Evolutionary conservation across 345 rosid species (phyloP), one percentile per base, ranked within the genome.

Genomic region (Brassica cretica): DNA sequence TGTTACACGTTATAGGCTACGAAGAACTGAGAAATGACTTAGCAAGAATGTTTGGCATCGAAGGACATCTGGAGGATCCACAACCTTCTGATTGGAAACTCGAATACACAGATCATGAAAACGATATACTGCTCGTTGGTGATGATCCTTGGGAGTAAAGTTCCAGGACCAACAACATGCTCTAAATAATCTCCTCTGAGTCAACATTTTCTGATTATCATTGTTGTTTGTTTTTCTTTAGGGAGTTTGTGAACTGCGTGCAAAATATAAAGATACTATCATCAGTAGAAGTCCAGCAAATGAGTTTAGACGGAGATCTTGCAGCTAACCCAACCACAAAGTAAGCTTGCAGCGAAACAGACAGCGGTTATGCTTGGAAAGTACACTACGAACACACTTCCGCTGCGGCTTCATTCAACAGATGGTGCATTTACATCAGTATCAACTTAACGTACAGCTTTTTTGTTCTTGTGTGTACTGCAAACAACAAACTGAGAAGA

Each of bases 121-220:
- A 93, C 59, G 98, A 93, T 76, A 91, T 95, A 67, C 78, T 95
- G 62, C 99, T 93, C 24, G 97, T 93, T 55, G 99, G 99, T 2
- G 99, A 95, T 66, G 98, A 95, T 80, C 99, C 99, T 41, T 95
- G 99, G 98, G 97, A 95, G 99, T 91, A 90, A 84, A 27, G 98
- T 86, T 64, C 15, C 58, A 27, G 30, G 30, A 27, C 30, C 30
- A 27, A 27, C 30, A 27, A 27, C 30, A 27, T 27, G 30, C 30
- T 27, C 30, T 27, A 27, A 27, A 27, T 27, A 27, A 27, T 27
- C 30, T 27, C 30, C 30, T 27, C 30, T 27, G 30, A 3, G 30
- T 27, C 30, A 27, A 21, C 70, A 53, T 33, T 1, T 4, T 64
- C 16, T 78, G 41, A 72, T 15, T n/a, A 11, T 41, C 12, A 19